Base-by-base conservation (phyloP, 768 basidiomycete genomes). In the Suillus americanus region DNA sequence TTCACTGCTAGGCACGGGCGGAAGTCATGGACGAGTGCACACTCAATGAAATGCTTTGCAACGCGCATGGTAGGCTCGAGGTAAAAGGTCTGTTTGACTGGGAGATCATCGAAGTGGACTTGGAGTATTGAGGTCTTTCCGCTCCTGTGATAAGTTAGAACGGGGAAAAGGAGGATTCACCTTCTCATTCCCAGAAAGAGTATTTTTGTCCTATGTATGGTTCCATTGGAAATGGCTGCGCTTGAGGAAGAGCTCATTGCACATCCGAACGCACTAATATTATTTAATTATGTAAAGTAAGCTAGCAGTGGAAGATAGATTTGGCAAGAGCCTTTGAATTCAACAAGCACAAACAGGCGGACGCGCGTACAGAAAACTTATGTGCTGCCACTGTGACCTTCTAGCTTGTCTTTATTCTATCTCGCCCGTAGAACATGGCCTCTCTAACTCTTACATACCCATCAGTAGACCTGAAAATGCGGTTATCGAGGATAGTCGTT, bases 91-190 rank as follows among this genome's bases (percentile, higher is more conserved):
- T 97, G 89, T 71, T 92, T 95, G 0, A 92, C 85, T 0, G 88
- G 83, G 53, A 95, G 80, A 66, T 88, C 82, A 68, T 95, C 89
- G 81, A 99, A 97, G n/a, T 97, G 84, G 40, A 96, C 93, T 75
- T 95, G 88, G 69, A 90, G 86, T 61, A 95, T 93, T 23, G 92
- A 95, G 41, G 95, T 92, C 76, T 97, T 99, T 65, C 96, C 96
- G 64, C 91, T 90, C 79, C 95, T 96, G 72, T 18, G 48, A 62
- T 37, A 53, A 61, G 28, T 57, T 59, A 64, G 63, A 62, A 64
- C 23, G 20, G 56, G 35, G 23, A 64, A 40, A 61, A 16, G 43
- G 20, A 54, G 30, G 25, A 65, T 76, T n/a, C 50, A 88, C 89
- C 88, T 88, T 69, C 89, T 84, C 69, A 90, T 82, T 3, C 91